Conservation (phyloP, 495 filamentous ascomycete species). For the Articulospora tetracladia region DNA sequence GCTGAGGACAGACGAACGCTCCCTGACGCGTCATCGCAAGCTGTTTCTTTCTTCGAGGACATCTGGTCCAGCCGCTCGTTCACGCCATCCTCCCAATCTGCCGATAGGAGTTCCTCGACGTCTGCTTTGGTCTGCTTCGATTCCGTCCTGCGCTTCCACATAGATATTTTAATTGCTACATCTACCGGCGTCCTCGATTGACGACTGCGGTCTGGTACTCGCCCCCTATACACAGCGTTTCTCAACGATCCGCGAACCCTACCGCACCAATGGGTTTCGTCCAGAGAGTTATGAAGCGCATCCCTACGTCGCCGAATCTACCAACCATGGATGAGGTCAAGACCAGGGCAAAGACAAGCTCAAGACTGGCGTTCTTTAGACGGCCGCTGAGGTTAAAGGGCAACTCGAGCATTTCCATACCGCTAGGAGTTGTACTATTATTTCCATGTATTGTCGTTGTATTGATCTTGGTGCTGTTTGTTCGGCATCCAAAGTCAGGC, state of each 20-base stretch:
- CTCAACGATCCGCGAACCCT: conserved; percentile 6
- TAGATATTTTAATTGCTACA: conserved; percentile 24
- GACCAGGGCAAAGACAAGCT: conserved; percentile 39
- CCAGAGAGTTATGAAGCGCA: conserved; percentile 45
- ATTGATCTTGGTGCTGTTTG: conserved; percentile 84
- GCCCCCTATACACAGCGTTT: conserved; percentile 15
- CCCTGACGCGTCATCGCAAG: conserved; percentile 23
- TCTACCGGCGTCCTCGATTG: not conserved
- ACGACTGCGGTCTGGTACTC: not conserved
- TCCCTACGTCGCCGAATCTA: conserved; percentile 34
- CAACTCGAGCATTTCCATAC: conserved; percentile 92
- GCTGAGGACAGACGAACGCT: conserved; percentile 10
- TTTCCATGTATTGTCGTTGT: conserved; percentile 92
- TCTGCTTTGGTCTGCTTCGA: conserved; percentile 16
- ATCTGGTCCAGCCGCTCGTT: conserved; percentile 33
- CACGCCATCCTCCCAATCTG: conserved; percentile 10
- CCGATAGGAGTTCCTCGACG: conserved; percentile 3
- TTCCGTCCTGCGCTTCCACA: conserved; percentile 25
- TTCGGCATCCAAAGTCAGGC: conserved; percentile 80
- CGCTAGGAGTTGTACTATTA: conserved; percentile 85
- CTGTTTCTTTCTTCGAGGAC: conserved; percentile 38
- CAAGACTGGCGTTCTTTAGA: conserved; percentile 76
- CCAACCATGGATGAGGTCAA: conserved; percentile 36
- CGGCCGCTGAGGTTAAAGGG: conserved; percentile 88
- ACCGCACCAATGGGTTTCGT: conserved; percentile 48